Percentiles rank a stretch among this genome's conserved stretches.
Evolutionary conservation across 148 eudicot genomes (phyloP).

Genomic region (Arctostaphylos glauca): DNA sequence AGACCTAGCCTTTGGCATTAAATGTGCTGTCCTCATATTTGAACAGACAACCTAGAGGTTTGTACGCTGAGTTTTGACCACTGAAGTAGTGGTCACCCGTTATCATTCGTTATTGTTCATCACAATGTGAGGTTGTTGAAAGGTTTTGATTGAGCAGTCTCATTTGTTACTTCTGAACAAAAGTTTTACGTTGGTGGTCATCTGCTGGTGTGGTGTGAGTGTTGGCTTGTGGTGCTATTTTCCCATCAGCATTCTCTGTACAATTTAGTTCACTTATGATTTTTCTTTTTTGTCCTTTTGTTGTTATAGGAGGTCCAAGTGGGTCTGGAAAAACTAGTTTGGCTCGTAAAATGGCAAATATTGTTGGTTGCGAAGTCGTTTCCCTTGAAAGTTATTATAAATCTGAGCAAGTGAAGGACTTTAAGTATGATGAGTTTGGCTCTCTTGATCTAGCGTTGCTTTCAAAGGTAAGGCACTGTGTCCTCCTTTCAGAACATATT

Average conservation of each 20-base stretch:
- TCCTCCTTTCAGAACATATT: slow-evolving; percentile 4
- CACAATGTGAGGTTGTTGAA: background rate
- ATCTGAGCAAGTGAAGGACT: slow-evolving; percentile 93
- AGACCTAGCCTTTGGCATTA: too few species aligned
- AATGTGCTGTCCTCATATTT: too few species aligned
- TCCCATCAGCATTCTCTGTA: background rate
- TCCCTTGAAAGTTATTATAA: slow-evolving; percentile 95
- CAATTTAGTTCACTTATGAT: background rate
- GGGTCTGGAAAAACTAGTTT: slow-evolving; percentile 99
- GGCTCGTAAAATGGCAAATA: slow-evolving; percentile 99
- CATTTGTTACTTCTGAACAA: background rate
- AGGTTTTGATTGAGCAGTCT: background rate
- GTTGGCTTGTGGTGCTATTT: background rate
- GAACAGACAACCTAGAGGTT: too few species aligned
- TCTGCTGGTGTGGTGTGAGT: background rate
- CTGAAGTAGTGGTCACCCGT: too few species aligned
- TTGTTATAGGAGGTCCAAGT: slow-evolving; percentile 89
- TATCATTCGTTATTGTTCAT: background rate
- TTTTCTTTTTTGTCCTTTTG: background rate
- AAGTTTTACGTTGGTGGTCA: background rate
- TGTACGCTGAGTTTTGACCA: too few species aligned
- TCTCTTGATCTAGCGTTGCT: slow-evolving; percentile 89
- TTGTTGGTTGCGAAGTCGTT: slow-evolving; percentile 96
- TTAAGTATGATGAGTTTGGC: slow-evolving; percentile 83
- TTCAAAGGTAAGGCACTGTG: slow-evolving; percentile 58